phyloP scores from a whole-genome alignment of 495 filamentous ascomycete species.

The Penicillium subrubescens region DNA sequence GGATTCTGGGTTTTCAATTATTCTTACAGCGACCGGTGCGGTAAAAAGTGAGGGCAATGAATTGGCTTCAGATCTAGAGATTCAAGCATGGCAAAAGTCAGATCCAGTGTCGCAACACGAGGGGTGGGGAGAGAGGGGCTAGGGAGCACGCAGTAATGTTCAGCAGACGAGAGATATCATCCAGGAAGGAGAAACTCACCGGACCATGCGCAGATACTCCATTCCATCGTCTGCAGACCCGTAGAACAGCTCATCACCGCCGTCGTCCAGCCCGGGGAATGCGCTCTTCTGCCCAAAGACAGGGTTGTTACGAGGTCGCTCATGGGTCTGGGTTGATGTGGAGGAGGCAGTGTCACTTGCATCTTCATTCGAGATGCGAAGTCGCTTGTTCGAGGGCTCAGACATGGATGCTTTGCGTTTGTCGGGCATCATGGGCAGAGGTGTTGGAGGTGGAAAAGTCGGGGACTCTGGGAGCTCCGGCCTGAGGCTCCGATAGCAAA shows the following conservation, averaged over 20 bases:
- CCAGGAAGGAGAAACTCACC: slow-evolving; percentile 56
- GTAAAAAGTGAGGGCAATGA: slow-evolving; percentile 66
- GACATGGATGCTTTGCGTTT: slow-evolving; percentile 38
- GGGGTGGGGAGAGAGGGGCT: slow-evolving; percentile 12
- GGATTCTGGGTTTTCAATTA: background rate
- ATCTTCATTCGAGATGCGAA: slow-evolving; percentile 34
- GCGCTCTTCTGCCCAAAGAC: slow-evolving; percentile 75
- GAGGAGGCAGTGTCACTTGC: slow-evolving; percentile 20
- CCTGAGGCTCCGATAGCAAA: background rate
- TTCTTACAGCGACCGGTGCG: slow-evolving; percentile 35
- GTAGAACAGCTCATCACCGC: slow-evolving; percentile 52
- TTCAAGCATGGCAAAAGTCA: slow-evolving; percentile 16
- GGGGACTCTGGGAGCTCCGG: slow-evolving; percentile 8
- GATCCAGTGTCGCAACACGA: slow-evolving; percentile 5
- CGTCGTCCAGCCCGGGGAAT: slow-evolving; percentile 73
- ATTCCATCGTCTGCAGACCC: slow-evolving; percentile 62
- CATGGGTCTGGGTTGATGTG: slow-evolving; percentile 29
- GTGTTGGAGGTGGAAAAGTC: slow-evolving; percentile 15
- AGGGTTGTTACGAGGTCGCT: slow-evolving; percentile 58
- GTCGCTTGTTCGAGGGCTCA: slow-evolving; percentile 27
- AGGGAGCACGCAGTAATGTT: slow-evolving; percentile 18
- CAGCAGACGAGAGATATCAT: slow-evolving; percentile 23
- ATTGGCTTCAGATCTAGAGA: slow-evolving; percentile 69
- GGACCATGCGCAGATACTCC: slow-evolving; percentile 76
- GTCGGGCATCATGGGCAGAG: slow-evolving; percentile 31